Conservation (phyloP, 257 asterid genomes). For the Henckelia pumila region DNA sequence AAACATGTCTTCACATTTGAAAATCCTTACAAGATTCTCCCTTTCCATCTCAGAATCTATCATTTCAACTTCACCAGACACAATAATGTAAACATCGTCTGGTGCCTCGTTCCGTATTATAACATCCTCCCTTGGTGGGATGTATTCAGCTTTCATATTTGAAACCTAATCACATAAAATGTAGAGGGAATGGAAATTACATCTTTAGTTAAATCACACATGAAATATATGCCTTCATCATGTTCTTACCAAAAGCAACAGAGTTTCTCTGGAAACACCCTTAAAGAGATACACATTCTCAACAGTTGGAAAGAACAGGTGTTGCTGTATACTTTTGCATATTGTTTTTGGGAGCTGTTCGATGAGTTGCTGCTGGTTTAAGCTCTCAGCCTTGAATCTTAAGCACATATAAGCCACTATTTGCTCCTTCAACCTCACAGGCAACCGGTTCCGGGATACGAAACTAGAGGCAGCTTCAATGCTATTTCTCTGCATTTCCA, state of each 20-base stretch:
- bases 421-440: conserved; percentile 75
- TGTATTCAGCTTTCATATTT: conserved; percentile 84
- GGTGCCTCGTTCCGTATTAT: conserved; percentile 74
- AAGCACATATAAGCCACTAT: conserved; percentile 88
- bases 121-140: conserved; percentile 93
- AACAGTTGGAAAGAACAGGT: conserved; percentile 76
- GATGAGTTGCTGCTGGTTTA: conserved; percentile 80
- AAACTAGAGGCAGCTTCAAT: conserved; percentile 84
- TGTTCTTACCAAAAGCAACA: conserved; percentile 53
- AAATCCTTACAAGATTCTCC: conserved; percentile 53
- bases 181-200: neutral
- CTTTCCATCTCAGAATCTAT: conserved; percentile 58
- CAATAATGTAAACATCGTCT: conserved; percentile 79
- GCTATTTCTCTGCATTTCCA: conserved; percentile 62
- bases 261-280: conserved; percentile 67
- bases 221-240: neutral
- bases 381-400: conserved; percentile 80
- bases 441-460: conserved; percentile 71
- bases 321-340: conserved; percentile 67
- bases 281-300: conserved; percentile 75
- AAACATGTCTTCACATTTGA: conserved; percentile 61
- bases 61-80: conserved; percentile 93
- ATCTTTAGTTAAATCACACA: too few species aligned
- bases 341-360: conserved; percentile 80
- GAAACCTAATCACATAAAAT: conserved; percentile 52